Percentiles rank a stretch among this genome's conserved stretches.
These are phyloP conservation scores for Actinomucor elegans DNA, from an alignment of 371 early-diverging fungal species.

Conservation along the genomic window DNA sequence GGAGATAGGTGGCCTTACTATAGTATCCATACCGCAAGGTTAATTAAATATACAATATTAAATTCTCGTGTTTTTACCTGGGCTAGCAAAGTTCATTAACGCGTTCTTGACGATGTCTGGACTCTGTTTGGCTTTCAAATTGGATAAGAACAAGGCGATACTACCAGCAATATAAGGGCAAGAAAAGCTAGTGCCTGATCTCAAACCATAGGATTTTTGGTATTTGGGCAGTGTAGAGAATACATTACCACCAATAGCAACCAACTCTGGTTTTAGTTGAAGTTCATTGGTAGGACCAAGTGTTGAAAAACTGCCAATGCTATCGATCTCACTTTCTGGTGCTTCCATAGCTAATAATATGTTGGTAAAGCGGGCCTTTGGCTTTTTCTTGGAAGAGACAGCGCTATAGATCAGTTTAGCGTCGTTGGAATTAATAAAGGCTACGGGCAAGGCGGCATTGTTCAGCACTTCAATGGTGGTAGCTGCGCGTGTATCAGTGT, in stretches of 20 bases:
- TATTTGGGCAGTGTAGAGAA: conserved; percentile 60
- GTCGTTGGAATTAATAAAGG: conserved; percentile 33
- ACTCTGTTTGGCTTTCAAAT: conserved; percentile 12
- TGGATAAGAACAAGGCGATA: conserved; percentile 54
- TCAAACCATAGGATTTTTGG: conserved; percentile 48
- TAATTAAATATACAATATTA: neutral
- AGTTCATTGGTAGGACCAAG: conserved; percentile 47
- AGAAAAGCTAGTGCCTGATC: conserved; percentile 65
- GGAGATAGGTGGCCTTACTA: conserved; percentile 30
- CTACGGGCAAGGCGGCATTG: conserved; percentile 32
- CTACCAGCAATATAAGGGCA: conserved; percentile 69
- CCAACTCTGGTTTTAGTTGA: conserved; percentile 56
- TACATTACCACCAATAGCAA: conserved; percentile 68
- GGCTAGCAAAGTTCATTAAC: conserved; percentile 37
- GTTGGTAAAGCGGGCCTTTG: conserved; percentile 21
- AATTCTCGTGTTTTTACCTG: conserved; percentile 30
- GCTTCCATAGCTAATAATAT: conserved; percentile 19
- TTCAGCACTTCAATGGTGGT: conserved; percentile 7
- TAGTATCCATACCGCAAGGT: conserved; percentile 1
- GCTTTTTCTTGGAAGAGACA: neutral
- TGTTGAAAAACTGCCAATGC: conserved; percentile 43
- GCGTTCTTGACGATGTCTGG: conserved; percentile 22
- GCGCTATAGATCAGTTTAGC: conserved; percentile 9
- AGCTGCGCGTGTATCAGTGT: conserved; percentile 18
- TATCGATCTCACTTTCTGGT: neutral